Evolutionary conservation across 2,329 filamentous ascomycete species (phyloP), one percentile per base, ranked within the genome.

Genomic region (Xylariaceae sp.): DNA sequence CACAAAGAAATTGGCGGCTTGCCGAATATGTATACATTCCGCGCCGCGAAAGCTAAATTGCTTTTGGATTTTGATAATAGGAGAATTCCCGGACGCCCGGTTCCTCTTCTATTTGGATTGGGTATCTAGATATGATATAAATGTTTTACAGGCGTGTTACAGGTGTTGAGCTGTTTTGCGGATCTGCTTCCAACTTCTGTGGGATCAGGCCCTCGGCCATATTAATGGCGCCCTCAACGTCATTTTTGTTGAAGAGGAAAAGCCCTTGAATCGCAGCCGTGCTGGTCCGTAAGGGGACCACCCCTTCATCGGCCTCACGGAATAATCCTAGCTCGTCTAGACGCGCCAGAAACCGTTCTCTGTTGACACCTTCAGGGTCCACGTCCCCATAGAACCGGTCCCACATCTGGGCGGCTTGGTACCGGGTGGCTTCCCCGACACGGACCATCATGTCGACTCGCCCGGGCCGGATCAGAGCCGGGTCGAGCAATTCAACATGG

Each of bases 221-320:
- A 15, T 76, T 74, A 60, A 97, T 92, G 13, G 92, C 92, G 1
- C 92, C 91, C 61, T 91, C 80, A 77, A 92, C 88, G 63, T 95
- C 81, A 59, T 86, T 88, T 74, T 99, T 99, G 73, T 97, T 95
- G 70, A 95, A 95, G 69, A 97, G 71, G 71, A 99, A 99, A 42
- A 99, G 72, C 0, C 94, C 94, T 71, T 99, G 94, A 29, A 99
- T 84, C 19, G 91, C 90, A 26, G 94, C 94, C 4, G 92, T 92
- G 68, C 92, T 97, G 15, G 90, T 88, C 44, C 76, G 75, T 18
- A 54, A 16, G 10, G 52, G 76, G 2, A 74, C 68, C 52, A 74
- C 73, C 2, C 72, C 72, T 18, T 78, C 78, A 22, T 74, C 66
- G 19, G 74, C 76, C 48, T 80, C 76, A 16, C 83, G 80, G 49